Base-by-base conservation (phyloP, 495 filamentous ascomycete genomes). In the Acidomyces sp. region DNA sequence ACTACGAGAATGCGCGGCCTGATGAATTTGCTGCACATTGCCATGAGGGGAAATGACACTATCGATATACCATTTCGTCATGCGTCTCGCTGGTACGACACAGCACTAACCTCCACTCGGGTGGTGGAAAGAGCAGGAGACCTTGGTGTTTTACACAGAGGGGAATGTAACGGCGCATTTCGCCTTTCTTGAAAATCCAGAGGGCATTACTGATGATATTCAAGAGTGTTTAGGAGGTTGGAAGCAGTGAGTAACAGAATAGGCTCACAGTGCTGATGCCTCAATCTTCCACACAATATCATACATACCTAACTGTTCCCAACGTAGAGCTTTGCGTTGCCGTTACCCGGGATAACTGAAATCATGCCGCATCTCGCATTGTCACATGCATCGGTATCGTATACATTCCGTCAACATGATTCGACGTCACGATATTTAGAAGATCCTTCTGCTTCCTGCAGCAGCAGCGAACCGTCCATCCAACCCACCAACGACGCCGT, bases 1-100 rank as follows among this genome's bases (percentile, higher is more conserved):
- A 54, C 37, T 51, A 51, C 37, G 39, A 54, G 15, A 56, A 56
- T 33, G 43, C 46, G 6, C 42, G 43, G 12, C 43, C 51, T 28
- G 46, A 54, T n/a, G 22, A 42, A 9, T 54, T 49, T 27, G 43
- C 39, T 1, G 36, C 30, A 17, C 45, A 35, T n/a, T 34, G 46
- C 52, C 25, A 40, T 34, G 34, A 33, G 48, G 37, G 30, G 25
- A 28, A 39, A 51, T 13, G 54, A 54, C 30, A 22, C 31, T 4
- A 52, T 56, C 30, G 48, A 37, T 29, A 24, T 21, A 3, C 53
- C 47, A 23, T 54, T 54, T 27, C 51, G 46, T 5, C 47, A 43
- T 22, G 45, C 46, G 17, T 48, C 33, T 19, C 51, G 49, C 21
- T 41, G 24, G 13, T 54, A 34, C 21, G 51, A 56, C 37, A 38